Percentiles rank a stretch among this genome's conserved stretches.
Conservation (phyloP, 768 basidiomycete genomes). For the Dioszegia aurantiaca region DNA sequence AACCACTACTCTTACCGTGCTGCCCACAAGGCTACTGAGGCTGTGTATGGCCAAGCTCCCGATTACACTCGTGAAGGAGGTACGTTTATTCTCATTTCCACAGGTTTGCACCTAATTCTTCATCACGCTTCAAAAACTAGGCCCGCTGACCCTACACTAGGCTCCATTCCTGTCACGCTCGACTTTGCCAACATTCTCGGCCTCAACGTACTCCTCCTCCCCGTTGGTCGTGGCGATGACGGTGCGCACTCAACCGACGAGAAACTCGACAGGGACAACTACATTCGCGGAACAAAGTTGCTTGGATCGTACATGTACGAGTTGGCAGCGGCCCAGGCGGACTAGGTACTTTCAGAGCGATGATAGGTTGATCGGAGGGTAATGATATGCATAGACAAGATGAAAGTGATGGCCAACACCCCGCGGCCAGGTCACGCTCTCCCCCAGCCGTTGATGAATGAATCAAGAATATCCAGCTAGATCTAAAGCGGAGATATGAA, state of each 20-base stretch:
- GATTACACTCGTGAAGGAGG: slow-evolving; percentile 54
- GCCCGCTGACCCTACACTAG: slow-evolving; percentile 44
- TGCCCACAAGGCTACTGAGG: slow-evolving; percentile 79
- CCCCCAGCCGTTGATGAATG: no score
- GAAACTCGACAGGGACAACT: slow-evolving; percentile 88
- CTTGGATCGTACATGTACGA: slow-evolving; percentile 80
- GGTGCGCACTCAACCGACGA: slow-evolving; percentile 73
- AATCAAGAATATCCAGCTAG: slow-evolving; percentile 35
- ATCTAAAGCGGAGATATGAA: slow-evolving; percentile 46
- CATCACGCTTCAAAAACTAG: no score
- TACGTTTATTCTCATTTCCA: slow-evolving; percentile 21
- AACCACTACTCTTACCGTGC: slow-evolving; percentile 90
- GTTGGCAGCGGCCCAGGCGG: slow-evolving; percentile 53
- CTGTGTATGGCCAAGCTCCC: slow-evolving; percentile 50
- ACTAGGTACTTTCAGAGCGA: background rate
- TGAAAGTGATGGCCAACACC: background rate
- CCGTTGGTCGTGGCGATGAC: slow-evolving; percentile 92
- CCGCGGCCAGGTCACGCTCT: no score
- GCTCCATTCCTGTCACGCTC: slow-evolving; percentile 87
- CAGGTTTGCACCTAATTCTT: background rate
- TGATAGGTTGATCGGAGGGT: background rate
- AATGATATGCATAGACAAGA: slow-evolving; percentile 1
- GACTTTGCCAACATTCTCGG: slow-evolving; percentile 85
- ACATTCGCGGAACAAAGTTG: slow-evolving; percentile 66
- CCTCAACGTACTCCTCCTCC: slow-evolving; percentile 82